Conservation (phyloP, 257 asterid genomes). For the Cinchona pubescens region DNA sequence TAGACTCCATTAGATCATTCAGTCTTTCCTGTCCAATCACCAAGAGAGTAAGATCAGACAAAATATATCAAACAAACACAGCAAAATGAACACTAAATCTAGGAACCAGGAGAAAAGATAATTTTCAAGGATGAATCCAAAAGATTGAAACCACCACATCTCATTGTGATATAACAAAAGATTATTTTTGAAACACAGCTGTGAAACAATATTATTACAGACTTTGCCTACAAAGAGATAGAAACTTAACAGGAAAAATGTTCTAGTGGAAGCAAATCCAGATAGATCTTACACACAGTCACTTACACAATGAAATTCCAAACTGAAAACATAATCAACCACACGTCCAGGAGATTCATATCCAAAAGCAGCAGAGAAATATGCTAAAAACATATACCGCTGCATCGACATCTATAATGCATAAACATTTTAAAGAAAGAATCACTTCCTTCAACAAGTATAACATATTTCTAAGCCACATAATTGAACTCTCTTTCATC, state of each 20-base stretch:
- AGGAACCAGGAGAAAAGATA: neutral
- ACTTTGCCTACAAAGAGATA: neutral
- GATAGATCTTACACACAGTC: neutral
- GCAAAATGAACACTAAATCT: neutral
- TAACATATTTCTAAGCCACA: neutral
- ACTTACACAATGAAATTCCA: neutral
- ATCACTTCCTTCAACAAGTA: neutral
- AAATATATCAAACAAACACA: neutral
- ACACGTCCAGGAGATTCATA: neutral
- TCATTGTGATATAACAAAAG: neutral
- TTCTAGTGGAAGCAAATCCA: neutral
- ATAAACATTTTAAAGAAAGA: neutral
- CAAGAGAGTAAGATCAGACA: neutral
- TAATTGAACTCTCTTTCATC: no score
- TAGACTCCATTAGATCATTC: slow-evolving; percentile 87
- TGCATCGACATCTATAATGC: neutral
- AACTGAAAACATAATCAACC: neutral
- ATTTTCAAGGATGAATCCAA: neutral
- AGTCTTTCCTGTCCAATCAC: slow-evolving; percentile 27
- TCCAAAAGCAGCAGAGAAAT: neutral
- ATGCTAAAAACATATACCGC: neutral
- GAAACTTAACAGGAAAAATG: neutral
- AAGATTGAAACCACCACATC: neutral
- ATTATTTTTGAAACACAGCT: neutral
- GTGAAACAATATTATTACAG: neutral